phyloP scores from a whole-genome alignment of 352 stramenopile genomes.

The Globisporangium nunn region DNA sequence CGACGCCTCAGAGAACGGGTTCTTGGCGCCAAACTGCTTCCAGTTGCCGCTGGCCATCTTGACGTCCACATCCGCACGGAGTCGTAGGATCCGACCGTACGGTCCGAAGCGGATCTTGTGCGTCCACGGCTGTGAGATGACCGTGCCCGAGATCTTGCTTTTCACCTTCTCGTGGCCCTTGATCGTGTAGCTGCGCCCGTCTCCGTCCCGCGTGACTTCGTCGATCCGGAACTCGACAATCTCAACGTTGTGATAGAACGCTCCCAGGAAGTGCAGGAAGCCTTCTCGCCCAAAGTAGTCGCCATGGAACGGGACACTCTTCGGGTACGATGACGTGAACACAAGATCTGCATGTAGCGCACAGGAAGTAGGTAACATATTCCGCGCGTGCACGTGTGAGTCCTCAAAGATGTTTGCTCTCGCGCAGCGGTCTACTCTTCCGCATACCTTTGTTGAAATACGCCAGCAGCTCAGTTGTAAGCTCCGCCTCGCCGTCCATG shows the following conservation, averaged over 20 bases:
- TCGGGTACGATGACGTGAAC: conserved; percentile 78
- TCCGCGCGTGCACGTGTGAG: neutral
- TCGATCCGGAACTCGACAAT: conserved; percentile 73
- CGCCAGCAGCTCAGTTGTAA: conserved; percentile 60
- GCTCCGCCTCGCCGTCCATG: conserved; percentile 38
- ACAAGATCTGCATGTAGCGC: conserved; percentile 74
- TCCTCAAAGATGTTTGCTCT: too few relatives aligned
- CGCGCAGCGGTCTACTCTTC: neutral
- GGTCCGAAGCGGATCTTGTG: conserved; percentile 74
- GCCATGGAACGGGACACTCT: conserved; percentile 65
- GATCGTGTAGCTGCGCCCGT: conserved; percentile 62
- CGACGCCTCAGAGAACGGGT: conserved; percentile 71
- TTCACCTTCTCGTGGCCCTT: conserved; percentile 81
- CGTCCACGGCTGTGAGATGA: conserved; percentile 71
- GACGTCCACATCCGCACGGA: conserved; percentile 72
- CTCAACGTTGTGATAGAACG: conserved; percentile 75
- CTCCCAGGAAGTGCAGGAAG: conserved; percentile 64
- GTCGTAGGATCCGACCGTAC: conserved; percentile 74
- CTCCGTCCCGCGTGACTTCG: conserved; percentile 48
- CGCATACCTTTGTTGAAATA: conserved; percentile 85
- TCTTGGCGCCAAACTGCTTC: conserved; percentile 77
- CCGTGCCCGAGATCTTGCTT: conserved; percentile 61
- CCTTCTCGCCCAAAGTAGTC: conserved; percentile 86
- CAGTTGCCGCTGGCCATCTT: conserved; percentile 65
- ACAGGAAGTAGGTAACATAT: too few relatives aligned